A percentile compares a stretch with the other conserved stretches of the same genome.
Evolutionary conservation across 257 asterid genomes (phyloP).

Genomic region (Solanum phureja): DNA sequence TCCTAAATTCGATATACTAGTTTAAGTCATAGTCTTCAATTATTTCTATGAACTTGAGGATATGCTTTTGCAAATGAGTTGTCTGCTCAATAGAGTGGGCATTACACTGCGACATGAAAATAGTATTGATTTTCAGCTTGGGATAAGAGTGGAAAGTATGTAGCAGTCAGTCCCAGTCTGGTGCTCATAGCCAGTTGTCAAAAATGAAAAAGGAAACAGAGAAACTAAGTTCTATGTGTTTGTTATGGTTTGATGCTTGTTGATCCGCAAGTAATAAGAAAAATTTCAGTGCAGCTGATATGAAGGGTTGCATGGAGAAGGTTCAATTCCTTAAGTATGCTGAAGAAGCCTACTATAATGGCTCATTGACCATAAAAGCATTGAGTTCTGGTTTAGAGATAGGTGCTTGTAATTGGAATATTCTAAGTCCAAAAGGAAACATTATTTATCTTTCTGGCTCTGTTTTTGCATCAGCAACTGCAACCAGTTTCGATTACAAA

Average conservation of each 20-base stretch:
- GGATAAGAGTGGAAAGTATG: neutral
- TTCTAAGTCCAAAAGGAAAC: constrained; percentile 51
- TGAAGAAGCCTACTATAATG: constrained; percentile 84
- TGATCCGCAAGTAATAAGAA: neutral
- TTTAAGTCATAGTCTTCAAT: neutral
- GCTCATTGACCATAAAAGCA: constrained; percentile 55
- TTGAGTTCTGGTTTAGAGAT: constrained; percentile 86
- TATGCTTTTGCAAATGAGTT: neutral
- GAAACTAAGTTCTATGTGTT: neutral
- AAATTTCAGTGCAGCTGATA: constrained; percentile 88
- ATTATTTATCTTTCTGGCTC: constrained; percentile 62
- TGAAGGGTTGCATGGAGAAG: constrained; percentile 67
- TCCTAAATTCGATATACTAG: neutral
- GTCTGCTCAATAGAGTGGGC: neutral
- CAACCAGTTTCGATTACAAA: constrained; percentile 48
- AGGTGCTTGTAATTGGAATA: constrained; percentile 87
- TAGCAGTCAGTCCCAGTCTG: neutral
- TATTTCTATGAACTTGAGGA: neutral
- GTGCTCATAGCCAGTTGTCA: neutral
- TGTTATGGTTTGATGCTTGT: neutral
- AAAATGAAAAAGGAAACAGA: neutral
- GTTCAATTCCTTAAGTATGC: constrained; percentile 63
- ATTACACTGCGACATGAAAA: neutral
- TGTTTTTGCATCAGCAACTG: constrained; percentile 34
- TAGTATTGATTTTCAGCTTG: neutral